phyloP scores from a whole-genome alignment of 305 asterid species.

The Ruellia speciosa region DNA sequence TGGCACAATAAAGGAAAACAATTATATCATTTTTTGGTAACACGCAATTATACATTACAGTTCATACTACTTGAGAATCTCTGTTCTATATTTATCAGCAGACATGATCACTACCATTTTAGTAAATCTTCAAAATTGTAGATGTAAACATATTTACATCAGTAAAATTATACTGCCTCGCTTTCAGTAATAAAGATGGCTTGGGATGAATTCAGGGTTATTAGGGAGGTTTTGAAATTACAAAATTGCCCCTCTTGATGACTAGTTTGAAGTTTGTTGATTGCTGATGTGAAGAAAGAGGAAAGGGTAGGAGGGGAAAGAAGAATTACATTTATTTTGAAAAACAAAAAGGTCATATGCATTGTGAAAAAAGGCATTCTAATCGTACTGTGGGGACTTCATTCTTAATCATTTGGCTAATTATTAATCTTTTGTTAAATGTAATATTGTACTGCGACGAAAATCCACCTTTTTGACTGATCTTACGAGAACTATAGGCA shows the following conservation, averaged over 20 bases:
- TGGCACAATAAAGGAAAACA: slow-evolving; percentile 18
- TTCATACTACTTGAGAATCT: slow-evolving; percentile 6
- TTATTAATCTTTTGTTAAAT: slow-evolving; percentile 21
- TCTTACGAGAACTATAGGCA: slow-evolving; percentile 28
- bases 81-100: neutral
- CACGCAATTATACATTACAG: neutral
- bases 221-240: too few relatives aligned
- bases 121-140: slow-evolving; percentile 4
- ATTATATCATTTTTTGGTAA: neutral
- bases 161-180: neutral
- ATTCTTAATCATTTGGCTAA: slow-evolving; percentile 33
- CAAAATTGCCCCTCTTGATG: too few relatives aligned
- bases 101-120: too few relatives aligned
- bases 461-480: slow-evolving; percentile 20
- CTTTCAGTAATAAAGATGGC: too few relatives aligned
- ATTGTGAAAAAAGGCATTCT: too few relatives aligned
- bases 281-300: too few relatives aligned
- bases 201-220: too few relatives aligned
- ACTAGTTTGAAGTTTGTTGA: too few relatives aligned
- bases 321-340: too few relatives aligned
- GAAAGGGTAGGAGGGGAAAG: too few relatives aligned
- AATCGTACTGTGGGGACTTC: slow-evolving; percentile 19
- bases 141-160: slow-evolving; percentile 2
- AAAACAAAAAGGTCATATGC: too few relatives aligned
- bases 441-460: slow-evolving; percentile 5